Base-by-base conservation (phyloP, 2,329 filamentous ascomycete genomes). In the Ustilaginoidea virens region DNA sequence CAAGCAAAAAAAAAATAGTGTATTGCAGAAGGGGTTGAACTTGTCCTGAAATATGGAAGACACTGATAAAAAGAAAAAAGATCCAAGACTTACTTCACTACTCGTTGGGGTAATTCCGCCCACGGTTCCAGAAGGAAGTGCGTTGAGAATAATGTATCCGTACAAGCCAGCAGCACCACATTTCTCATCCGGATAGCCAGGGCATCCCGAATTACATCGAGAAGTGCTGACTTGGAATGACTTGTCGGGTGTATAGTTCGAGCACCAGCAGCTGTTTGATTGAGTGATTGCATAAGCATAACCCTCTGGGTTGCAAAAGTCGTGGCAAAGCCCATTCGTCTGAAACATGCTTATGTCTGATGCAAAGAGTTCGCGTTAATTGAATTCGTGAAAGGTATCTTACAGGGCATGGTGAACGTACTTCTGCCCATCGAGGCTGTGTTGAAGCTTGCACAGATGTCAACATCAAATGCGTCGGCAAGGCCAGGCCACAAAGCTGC, bases 221-320 rank as follows among this genome's bases (percentile, higher is more conserved):
- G 36, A 39, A 2, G 52, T 48, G 14, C 54, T 44, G 28, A 61
- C 54, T 31, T 58, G 47, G 18, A 46, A 48, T 13, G 43, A 45
- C 18, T 54, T 37, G 28, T 57, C 56, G 7, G 80, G 80, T 2
- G 62, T 61, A 42, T 74, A 74, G 46, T 83, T 66, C 21, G 76
- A 75, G 48, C 80, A 87, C 78, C 78, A 87, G 47, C 80, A 87
- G 29, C 61, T 51, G 18, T 69, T 57, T 11, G 53, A 61, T 40
- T 81, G 66, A 2, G 85, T 56, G 27, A 87, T 59, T 38, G 76
- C 78, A 36, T 75, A 80, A 22, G 79, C 77, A 38, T 62, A 79
- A 11, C 59, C 40, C 13, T 46, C 43, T 17, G 19, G 18, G 16
- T 51, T 41, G 52, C 80, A 87, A 27, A 62, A 62, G 27, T 67